These are phyloP conservation scores for Diophrys appendiculata DNA, from an alignment of 73 alveolate species.

Conservation along the genomic window DNA sequence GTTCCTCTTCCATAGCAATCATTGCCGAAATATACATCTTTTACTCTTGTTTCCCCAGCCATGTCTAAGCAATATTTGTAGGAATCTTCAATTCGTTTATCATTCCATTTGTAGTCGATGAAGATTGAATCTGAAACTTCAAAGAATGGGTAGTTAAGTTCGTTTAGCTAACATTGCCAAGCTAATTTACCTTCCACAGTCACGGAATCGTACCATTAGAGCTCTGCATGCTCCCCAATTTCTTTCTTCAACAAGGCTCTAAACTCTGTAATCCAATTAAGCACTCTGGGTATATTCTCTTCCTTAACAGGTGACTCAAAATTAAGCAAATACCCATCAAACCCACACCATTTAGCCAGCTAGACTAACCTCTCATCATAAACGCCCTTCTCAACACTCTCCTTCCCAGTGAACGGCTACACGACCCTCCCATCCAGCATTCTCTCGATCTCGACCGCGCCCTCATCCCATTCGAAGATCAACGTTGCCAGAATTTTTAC, in stretches of 20 bases:
- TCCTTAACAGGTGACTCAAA: constrained; percentile 62
- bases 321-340: constrained; percentile 79
- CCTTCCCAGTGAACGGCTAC: not conserved
- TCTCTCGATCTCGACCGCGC: constrained; percentile 28
- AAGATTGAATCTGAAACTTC: constrained; percentile 65
- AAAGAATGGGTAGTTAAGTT: constrained; percentile 46
- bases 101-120: constrained; percentile 76
- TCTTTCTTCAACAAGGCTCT: constrained; percentile 45
- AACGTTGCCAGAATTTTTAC: constrained; percentile 65
- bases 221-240: constrained; percentile 46
- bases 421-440: constrained; percentile 38
- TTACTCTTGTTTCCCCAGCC: not conserved
- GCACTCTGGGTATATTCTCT: constrained; percentile 28
- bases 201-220: constrained; percentile 76
- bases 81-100: constrained; percentile 25
- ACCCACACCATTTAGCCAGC: constrained; percentile 56
- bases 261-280: constrained; percentile 41
- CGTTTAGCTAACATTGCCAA: constrained; percentile 66
- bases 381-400: constrained; percentile 17
- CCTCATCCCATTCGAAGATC: constrained; percentile 68
- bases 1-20: constrained; percentile 82
- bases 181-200: constrained; percentile 43
- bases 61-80: constrained; percentile 25
- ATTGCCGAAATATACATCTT: constrained; percentile 68
- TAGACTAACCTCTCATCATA: constrained; percentile 61